Percentiles rank a stretch among this genome's conserved stretches.
These are phyloP conservation scores for Tuber borchii DNA, from an alignment of 495 filamentous ascomycete species.

Conservation along the genomic window DNA sequence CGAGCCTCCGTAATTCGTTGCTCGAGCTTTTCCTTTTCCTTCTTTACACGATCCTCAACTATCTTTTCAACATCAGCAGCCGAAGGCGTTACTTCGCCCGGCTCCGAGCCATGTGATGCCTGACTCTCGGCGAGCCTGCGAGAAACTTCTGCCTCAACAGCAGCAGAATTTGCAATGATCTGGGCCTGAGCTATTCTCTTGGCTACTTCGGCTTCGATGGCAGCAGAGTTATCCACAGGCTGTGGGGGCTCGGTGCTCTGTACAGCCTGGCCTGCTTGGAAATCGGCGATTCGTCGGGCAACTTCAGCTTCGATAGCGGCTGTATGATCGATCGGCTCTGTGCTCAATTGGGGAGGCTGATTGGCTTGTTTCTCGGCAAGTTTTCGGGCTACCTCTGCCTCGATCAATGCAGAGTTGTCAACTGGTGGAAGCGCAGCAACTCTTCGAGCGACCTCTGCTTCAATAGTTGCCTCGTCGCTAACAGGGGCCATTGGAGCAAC, in stretches of 20 bases:
- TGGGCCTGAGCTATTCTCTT: constrained; percentile 12
- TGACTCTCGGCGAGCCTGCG: constrained; percentile 31
- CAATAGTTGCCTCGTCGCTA: constrained; percentile 43
- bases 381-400: constrained; percentile 32
- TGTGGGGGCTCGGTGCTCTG: constrained; percentile 44
- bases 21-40: constrained; percentile 32
- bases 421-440: constrained; percentile 46
- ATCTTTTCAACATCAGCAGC: constrained; percentile 49
- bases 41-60: constrained; percentile 39
- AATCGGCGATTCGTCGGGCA: constrained; percentile 23
- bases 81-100: constrained; percentile 46
- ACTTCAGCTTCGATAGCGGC: constrained; percentile 33
- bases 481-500: constrained; percentile 24
- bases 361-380: constrained; percentile 23
- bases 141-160: constrained; percentile 26
- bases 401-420: constrained; percentile 37
- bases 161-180: constrained; percentile 18
- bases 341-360: background rate
- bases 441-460: constrained; percentile 47
- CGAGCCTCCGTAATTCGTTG: constrained; percentile 36
- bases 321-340: constrained; percentile 17
- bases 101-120: constrained; percentile 41
- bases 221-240: constrained; percentile 32
- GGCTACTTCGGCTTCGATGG: constrained; percentile 37
- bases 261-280: constrained; percentile 12